Evolutionary conservation across 805 yeast species (phyloP).

Genomic region (Saturnispora galanensis): DNA sequence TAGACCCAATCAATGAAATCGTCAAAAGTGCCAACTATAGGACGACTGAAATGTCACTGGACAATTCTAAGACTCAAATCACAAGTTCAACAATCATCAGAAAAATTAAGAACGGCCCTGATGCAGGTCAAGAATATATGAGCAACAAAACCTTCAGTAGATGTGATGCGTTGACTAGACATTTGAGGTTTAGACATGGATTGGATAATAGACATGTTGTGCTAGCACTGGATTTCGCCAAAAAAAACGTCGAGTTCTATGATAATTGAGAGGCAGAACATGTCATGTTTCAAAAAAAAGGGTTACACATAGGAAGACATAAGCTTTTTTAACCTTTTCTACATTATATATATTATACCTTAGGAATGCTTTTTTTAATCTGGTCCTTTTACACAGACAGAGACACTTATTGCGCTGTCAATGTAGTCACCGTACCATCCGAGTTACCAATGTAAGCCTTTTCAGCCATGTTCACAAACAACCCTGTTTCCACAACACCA

Average conservation of each 20-base stretch:
- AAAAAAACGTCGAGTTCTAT: constrained; percentile 62
- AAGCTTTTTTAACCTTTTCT: constrained; percentile 1
- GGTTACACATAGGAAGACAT: not conserved
- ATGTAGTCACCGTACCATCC: constrained; percentile 41
- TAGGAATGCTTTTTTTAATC: not conserved
- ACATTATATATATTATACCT: not conserved
- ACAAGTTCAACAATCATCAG: constrained; percentile 27
- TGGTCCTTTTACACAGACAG: not conserved
- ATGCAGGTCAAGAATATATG: constrained; percentile 20
- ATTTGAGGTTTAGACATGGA: constrained; percentile 84
- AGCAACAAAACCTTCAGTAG: constrained; percentile 72
- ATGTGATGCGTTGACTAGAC: constrained; percentile 90
- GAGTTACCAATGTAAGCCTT: constrained; percentile 86
- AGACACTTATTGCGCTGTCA: constrained; percentile 28
- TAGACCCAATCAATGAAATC: constrained; percentile 39
- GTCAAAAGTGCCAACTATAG: constrained; percentile 24
- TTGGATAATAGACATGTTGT: constrained; percentile 56
- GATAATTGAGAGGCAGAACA: constrained; percentile 10
- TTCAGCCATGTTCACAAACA: constrained; percentile 65
- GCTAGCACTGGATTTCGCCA: constrained; percentile 63
- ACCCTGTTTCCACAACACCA: constrained; percentile 95
- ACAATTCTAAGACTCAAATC: constrained; percentile 23
- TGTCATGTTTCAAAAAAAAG: not conserved
- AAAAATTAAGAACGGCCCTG: constrained; percentile 27
- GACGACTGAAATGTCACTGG: constrained; percentile 19